Percentiles rank a stretch among this genome's conserved stretches.
phyloP scores from a whole-genome alignment of 1,284 basidiomycete genomes.

The Lentinula novae-zelandiae region DNA sequence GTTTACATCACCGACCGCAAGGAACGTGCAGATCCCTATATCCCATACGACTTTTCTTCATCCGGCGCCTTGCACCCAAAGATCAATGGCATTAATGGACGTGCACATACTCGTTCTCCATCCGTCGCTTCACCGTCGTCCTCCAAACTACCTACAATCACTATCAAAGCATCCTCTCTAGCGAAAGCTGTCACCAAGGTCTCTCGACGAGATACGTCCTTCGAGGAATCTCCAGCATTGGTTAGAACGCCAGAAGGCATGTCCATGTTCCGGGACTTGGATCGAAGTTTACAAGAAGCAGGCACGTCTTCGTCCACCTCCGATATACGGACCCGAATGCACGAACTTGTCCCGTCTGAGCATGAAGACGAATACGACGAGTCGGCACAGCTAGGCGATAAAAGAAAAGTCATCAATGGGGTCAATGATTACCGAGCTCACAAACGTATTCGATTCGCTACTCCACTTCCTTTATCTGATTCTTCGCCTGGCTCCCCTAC shows the following conservation, averaged over 20 bases:
- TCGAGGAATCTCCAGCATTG: slow-evolving; percentile 69
- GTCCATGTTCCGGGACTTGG: slow-evolving; percentile 56
- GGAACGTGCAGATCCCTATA: slow-evolving; percentile 66
- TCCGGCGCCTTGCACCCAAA: slow-evolving; percentile 18
- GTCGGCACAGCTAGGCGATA: slow-evolving; percentile 37
- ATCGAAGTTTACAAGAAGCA: slow-evolving; percentile 32
- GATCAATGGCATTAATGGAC: slow-evolving; percentile 28
- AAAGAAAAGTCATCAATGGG: slow-evolving; percentile 54
- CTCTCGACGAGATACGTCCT: slow-evolving; percentile 37
- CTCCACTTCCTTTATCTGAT: slow-evolving; percentile 16
- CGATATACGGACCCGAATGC: slow-evolving; percentile 28
- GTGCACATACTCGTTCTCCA: slow-evolving; percentile 29
- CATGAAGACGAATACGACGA: slow-evolving; percentile 40
- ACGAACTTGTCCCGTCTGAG: slow-evolving; percentile 36
- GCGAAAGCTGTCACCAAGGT: slow-evolving; percentile 15
- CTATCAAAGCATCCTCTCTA: slow-evolving; percentile 15
- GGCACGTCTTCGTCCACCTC: slow-evolving; percentile 18
- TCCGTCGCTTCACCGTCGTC: slow-evolving; percentile 23
- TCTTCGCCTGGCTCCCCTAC: slow-evolving; percentile 24
- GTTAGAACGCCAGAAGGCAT: slow-evolving; percentile 78
- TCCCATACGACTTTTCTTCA: slow-evolving; percentile 45
- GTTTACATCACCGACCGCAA: slow-evolving; percentile 86
- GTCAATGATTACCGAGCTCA: slow-evolving; percentile 30
- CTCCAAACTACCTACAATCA: slow-evolving; percentile 21
- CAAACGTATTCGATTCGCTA: slow-evolving; percentile 37